Evolutionary conservation across 2,329 filamentous ascomycete genomes (phyloP), one percentile per base, ranked within the genome.

Genomic region (Plectosphaerella plurivora): DNA sequence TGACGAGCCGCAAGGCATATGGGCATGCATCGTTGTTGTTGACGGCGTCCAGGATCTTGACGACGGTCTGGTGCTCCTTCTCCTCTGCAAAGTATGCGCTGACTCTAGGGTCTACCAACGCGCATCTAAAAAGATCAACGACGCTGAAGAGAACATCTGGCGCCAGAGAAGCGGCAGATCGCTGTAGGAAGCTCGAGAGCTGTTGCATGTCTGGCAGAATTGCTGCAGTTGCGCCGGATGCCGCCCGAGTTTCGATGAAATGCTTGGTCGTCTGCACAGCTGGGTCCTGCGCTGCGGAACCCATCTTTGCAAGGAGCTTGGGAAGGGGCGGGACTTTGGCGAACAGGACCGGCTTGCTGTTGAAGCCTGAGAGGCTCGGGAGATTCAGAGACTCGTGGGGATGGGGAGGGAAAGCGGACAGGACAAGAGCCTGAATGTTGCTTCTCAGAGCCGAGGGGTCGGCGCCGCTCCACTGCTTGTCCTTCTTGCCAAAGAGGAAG

Each of bases 21-120:
- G 91, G 90, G 41, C 85, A 88, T 1, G 73, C 68, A 9, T 72
- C 64, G 33, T 81, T 74, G 6, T 72, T 66, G 57, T 81, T 84
- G 45, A 90, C 80, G 37, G 81, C 71, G 3, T 79, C 68, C 3
- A 91, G 65, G 3, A 96, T 69, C 0, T 79, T 73, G 35, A 77
- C 64, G 14, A 93, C 73, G 0, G 88, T 90, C 50, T 72, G 69
- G 53, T 89, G 84, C 9, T 74, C 74, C 15, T 74, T 66, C 66
- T 97, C 90, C 64, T 94, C 88, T 1, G 89, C 89, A 56, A 91
- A 91, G 70, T 84, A 95, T 16, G 88, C 88, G 55, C 88, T 90
- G 15, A 96, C 76, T 39, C 92, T 83, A 0, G 86, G 76, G 61
- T 97, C 93, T 12, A 86, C 76, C 52, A 96, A 81, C 1, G 88